Percentiles rank a stretch among this genome's conserved stretches.
Evolutionary conservation across 257 asterid species (phyloP).

Genomic region (Dorcoceras hygrometricum): DNA sequence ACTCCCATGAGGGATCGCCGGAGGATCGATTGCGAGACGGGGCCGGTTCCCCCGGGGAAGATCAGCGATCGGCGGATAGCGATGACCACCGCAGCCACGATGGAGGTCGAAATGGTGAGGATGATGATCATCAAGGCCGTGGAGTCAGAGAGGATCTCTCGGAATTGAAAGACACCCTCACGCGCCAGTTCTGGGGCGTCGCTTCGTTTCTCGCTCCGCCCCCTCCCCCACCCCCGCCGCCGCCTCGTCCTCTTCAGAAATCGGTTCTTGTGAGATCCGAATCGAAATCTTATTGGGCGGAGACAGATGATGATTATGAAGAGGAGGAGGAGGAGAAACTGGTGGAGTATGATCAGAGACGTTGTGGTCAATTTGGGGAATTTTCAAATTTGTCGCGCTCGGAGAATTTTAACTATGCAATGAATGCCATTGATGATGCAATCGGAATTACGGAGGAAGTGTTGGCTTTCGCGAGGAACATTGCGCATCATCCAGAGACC

Average conservation of each 20-base stretch:
- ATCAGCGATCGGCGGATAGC: conserved; percentile 28
- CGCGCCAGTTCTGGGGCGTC: conserved; percentile 90
- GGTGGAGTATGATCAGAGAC: conserved; percentile 24
- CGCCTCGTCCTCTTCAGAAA: conserved; percentile 41
- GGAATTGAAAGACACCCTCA: conserved; percentile 69
- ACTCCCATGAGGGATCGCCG: conserved; percentile 16
- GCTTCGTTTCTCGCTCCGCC: conserved; percentile 98
- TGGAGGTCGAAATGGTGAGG: conserved; percentile 24
- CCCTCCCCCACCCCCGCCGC: conserved; percentile 44
- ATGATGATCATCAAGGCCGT: conserved; percentile 44
- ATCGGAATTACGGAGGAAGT: conserved; percentile 88
- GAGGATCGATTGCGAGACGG: conserved; percentile 26
- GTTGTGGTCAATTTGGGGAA: conserved; percentile 28
- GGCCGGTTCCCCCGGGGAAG: conserved; percentile 19
- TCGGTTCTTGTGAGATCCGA: conserved; percentile 19
- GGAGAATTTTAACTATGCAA: conserved; percentile 28
- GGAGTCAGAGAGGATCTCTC: conserved; percentile 88
- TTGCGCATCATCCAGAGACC: conserved; percentile 99
- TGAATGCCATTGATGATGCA: conserved; percentile 40
- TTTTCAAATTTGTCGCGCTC: not conserved
- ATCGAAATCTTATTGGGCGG: conserved; percentile 25
- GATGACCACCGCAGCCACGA: conserved; percentile 18
- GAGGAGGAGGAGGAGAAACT: not conserved
- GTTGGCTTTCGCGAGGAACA: conserved; percentile 75
- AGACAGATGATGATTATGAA: conserved; percentile 35